Conservation (phyloP, 495 filamentous ascomycete genomes). For the Tuber umbilicatum region DNA sequence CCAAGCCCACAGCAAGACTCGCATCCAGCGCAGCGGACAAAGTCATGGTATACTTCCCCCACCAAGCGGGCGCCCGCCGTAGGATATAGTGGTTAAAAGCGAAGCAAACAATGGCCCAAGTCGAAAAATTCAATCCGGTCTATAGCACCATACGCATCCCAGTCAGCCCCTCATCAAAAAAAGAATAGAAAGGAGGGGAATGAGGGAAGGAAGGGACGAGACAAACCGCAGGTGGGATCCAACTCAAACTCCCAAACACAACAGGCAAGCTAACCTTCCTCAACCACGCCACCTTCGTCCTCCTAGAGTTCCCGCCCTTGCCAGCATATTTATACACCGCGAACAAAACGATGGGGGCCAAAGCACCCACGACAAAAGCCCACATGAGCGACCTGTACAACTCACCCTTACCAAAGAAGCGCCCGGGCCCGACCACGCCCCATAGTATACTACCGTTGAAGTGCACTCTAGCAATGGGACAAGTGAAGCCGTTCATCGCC, state of each 20-base stretch:
- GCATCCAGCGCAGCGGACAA: constrained; percentile 76
- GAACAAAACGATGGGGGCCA: constrained; percentile 65
- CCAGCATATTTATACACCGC: constrained; percentile 44
- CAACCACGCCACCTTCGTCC: constrained; percentile 44
- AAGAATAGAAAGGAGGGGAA: constrained; percentile 2
- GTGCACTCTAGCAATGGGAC: constrained; percentile 78
- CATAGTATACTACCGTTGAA: constrained; percentile 86
- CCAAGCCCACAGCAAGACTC: constrained; percentile 67
- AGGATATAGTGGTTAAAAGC: constrained; percentile 72
- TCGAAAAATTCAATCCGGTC: constrained; percentile 74
- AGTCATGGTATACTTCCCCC: constrained; percentile 86
- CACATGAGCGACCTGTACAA: constrained; percentile 65
- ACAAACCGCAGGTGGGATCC: constrained; percentile 67
- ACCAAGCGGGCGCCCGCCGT: constrained; percentile 62
- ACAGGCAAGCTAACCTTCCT: constrained; percentile 66
- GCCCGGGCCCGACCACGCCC: constrained; percentile 72
- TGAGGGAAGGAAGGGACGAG: constrained; percentile 6
- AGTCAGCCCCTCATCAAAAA: constrained; percentile 8
- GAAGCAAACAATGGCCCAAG: constrained; percentile 75
- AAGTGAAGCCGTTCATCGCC: constrained; percentile 78
- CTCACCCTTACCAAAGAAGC: constrained; percentile 68
- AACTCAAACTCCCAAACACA: constrained; percentile 63
- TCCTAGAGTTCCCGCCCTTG: constrained; percentile 29
- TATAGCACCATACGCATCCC: constrained; percentile 9
- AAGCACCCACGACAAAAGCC: constrained; percentile 68